Percentiles rank a stretch among this genome's conserved stretches.
Evolutionary conservation across 2,329 filamentous ascomycete species (phyloP).

Genomic region (Arthrobotrys sphaeroides): DNA sequence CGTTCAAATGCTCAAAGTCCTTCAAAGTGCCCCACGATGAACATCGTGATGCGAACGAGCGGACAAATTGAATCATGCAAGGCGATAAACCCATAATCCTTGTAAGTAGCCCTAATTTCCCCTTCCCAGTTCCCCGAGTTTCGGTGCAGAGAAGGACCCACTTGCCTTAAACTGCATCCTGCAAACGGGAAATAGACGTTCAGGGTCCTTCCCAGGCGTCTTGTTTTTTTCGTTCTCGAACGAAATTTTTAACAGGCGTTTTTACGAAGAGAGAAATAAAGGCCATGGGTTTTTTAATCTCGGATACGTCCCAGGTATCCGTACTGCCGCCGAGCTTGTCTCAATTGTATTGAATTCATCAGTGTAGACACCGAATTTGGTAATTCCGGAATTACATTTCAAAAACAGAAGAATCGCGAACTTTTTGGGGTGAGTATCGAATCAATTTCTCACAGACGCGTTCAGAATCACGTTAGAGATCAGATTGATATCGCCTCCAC

Average conservation of each 20-base stretch:
- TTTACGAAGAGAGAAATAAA: neutral
- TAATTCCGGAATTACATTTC: constrained; percentile 17
- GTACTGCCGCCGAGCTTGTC: constrained; percentile 28
- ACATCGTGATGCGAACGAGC: neutral
- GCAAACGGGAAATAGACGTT: constrained; percentile 16
- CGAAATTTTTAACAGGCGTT: neutral
- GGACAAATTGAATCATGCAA: constrained; percentile 38
- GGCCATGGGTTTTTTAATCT: constrained; percentile 35
- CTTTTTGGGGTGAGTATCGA: constrained; percentile 11
- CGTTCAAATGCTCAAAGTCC: neutral
- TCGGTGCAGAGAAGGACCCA: constrained; percentile 33
- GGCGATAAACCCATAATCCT: constrained; percentile 21
- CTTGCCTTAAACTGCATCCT: constrained; percentile 28
- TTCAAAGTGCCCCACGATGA: constrained; percentile 7
- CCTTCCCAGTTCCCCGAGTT: constrained; percentile 49
- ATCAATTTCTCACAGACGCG: constrained; percentile 12
- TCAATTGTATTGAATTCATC: constrained; percentile 42
- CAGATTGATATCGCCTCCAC: constrained; percentile 14
- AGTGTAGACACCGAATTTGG: neutral
- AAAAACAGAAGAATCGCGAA: constrained; percentile 16
- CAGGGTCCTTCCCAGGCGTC: constrained; percentile 14
- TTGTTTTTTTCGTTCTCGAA: constrained; percentile 38
- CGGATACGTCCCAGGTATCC: constrained; percentile 32
- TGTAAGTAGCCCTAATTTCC: constrained; percentile 36
- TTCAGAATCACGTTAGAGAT: constrained; percentile 34